Conservation (phyloP, 352 stramenopile genomes). For the Phytopythium kandeliae region DNA sequence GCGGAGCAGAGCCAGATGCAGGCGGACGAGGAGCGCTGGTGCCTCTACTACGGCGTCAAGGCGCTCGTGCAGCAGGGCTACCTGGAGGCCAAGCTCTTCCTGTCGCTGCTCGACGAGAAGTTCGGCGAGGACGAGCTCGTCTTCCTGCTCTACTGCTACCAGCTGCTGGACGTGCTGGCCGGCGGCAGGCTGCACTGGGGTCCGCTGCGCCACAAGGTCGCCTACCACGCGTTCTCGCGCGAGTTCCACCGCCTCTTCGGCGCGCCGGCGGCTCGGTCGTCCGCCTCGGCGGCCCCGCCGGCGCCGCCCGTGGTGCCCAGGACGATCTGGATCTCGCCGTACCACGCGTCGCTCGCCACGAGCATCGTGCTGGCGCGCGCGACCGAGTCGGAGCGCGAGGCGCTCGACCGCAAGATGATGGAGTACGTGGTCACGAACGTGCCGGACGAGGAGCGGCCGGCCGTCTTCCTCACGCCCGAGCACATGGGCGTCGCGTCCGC, state of each 20-base stretch:
- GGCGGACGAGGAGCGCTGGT: constrained; percentile 90
- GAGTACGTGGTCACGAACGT: constrained; percentile 67
- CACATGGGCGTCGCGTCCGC: constrained; percentile 7
- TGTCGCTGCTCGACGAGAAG: constrained; percentile 90
- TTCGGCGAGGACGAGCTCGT: constrained; percentile 90
- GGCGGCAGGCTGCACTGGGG: constrained; percentile 55
- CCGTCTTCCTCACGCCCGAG: constrained; percentile 31
- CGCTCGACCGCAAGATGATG: constrained; percentile 59
- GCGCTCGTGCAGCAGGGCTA: constrained; percentile 77
- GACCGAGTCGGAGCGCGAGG: constrained; percentile 44
- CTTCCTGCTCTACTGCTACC: constrained; percentile 89
- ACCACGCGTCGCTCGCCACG: constrained; percentile 67
- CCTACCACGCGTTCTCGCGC: constrained; percentile 46
- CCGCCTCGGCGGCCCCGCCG: not conserved
- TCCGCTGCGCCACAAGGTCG: constrained; percentile 43
- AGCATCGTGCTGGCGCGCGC: constrained; percentile 70
- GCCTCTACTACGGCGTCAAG: constrained; percentile 92
- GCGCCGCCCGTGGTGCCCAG: constrained; percentile 36
- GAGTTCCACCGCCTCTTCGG: constrained; percentile 38
- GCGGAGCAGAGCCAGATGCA: constrained; percentile 39
- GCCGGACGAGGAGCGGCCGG: constrained; percentile 43
- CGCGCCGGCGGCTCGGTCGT: not conserved
- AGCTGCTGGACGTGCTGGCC: constrained; percentile 68
- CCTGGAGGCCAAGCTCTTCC: constrained; percentile 88
- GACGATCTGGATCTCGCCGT: constrained; percentile 77